Conservation (phyloP, 2,329 filamentous ascomycete genomes). For the Myriosclerotinia scirpicola region DNA sequence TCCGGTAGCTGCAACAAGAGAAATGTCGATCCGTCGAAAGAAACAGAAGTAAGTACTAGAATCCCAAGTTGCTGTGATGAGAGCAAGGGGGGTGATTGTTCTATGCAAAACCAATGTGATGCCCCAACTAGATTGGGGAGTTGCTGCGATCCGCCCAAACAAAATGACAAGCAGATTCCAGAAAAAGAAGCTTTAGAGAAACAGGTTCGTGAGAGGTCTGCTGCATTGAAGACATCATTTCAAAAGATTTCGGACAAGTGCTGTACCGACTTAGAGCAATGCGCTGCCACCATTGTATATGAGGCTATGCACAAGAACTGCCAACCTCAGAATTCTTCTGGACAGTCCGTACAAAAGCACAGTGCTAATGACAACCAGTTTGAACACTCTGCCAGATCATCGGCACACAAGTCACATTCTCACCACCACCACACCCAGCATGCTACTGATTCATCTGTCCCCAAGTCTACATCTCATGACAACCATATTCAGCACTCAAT, state of each 20-base stretch:
- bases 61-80: not conserved
- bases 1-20: not conserved
- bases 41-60: not conserved
- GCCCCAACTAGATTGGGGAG: conserved; percentile 6
- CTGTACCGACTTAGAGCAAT: not conserved
- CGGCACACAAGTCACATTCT: not conserved
- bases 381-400: not conserved
- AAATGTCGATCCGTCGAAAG: not conserved
- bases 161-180: not conserved
- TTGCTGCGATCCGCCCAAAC: not conserved
- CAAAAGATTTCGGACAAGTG: not conserved
- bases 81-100: not conserved
- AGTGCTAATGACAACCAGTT: not conserved
- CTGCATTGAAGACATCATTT: conserved; percentile 1
- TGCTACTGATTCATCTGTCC: not conserved
- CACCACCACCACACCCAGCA: not conserved
- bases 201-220: too few species aligned
- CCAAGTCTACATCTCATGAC: not conserved
- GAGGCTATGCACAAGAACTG: not conserved
- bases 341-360: not conserved
- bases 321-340: not conserved
- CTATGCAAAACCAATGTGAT: not conserved
- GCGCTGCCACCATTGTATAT: not conserved
- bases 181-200: not conserved
- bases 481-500: not conserved